Evolutionary conservation across 1,284 basidiomycete genomes (phyloP), one percentile per base, ranked within the genome.

Genomic region (Fomitopsis pinicola): DNA sequence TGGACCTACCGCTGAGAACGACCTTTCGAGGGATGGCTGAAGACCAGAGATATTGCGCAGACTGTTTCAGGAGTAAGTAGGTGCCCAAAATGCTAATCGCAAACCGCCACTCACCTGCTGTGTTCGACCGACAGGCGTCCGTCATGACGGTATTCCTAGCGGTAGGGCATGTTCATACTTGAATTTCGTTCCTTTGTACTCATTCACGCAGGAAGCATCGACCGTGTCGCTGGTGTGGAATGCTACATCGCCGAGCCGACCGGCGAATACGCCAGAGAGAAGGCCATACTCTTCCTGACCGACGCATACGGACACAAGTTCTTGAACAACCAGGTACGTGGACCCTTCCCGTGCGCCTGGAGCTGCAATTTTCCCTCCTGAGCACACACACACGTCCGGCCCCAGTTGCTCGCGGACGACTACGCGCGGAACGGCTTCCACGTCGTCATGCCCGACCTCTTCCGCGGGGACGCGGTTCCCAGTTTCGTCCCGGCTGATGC

Each of bases 371-470:
- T 33, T 33, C 30, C 4, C 17, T 33, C 10, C 44, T 38, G 19
- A 55, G 42, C 45, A 35, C 48, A n/a, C 65, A 72, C 22, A 22
- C 22, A 22, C 22, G 22, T 59, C 15, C 28, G 12, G 19, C 35
- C 19, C 3, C 67, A 89, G 86, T 77, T 89, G 35, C 75, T 89
- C 40, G 84, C 80, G 17, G 92, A 93, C 68, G 86, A 85, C 69
- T 93, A 87, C 73, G 89, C 91, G n/a, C 77, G 77, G 36, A 88
- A 89, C 66, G 91, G 91, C 14, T 88, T 84, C 79, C 84, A 85
- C 79, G 81, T 80, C 9, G 76, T 88, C 61, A 66, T 81, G 12
- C 81, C 82, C 0, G 86, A 89, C 72, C 80, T 85, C 67, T 75
- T 91, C 55, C 77, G 82, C 69, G 86, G 81, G 40, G 89, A 91